These are phyloP conservation scores for Nicotiana benthamiana DNA, from an alignment of 257 asterid genomes.

Conservation along the genomic window DNA sequence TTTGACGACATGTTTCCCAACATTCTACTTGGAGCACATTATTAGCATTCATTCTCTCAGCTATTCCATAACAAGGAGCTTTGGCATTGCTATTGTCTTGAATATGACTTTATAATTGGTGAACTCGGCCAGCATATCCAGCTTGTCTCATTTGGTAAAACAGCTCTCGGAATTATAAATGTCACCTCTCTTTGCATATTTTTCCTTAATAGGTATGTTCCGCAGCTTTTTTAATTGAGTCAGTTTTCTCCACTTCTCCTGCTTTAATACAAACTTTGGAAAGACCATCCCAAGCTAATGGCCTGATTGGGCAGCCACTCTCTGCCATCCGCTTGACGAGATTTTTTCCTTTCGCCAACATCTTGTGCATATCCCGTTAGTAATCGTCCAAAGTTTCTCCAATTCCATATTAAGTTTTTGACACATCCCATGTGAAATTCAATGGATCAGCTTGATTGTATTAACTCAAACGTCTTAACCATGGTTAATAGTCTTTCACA, in stretches of 20 bases:
- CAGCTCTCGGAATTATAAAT: constrained; percentile 55
- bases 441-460: too few species aligned
- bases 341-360: constrained; percentile 58
- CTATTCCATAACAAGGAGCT: constrained; percentile 53
- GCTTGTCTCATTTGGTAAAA: constrained; percentile 39
- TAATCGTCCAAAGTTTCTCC: too few species aligned
- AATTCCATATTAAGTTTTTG: too few species aligned
- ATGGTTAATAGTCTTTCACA: too few species aligned
- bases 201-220: constrained; percentile 38
- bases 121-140: constrained; percentile 31
- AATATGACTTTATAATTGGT: constrained; percentile 41
- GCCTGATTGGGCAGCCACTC: constrained; percentile 37
- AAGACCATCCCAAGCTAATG: constrained; percentile 53
- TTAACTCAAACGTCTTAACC: too few species aligned
- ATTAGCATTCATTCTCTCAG: constrained; percentile 63
- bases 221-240: constrained; percentile 33
- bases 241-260: constrained; percentile 67
- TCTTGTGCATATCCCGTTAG: constrained; percentile 12
- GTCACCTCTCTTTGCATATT: constrained; percentile 51
- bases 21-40: constrained; percentile 26
- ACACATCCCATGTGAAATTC: too few species aligned
- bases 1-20: constrained; percentile 32
- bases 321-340: constrained; percentile 58
- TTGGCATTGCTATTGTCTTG: constrained; percentile 46
- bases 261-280: constrained; percentile 50